These are phyloP conservation scores for Talaromyces sp. DNA, from an alignment of 2,329 filamentous ascomycete species.

Conservation along the genomic window DNA sequence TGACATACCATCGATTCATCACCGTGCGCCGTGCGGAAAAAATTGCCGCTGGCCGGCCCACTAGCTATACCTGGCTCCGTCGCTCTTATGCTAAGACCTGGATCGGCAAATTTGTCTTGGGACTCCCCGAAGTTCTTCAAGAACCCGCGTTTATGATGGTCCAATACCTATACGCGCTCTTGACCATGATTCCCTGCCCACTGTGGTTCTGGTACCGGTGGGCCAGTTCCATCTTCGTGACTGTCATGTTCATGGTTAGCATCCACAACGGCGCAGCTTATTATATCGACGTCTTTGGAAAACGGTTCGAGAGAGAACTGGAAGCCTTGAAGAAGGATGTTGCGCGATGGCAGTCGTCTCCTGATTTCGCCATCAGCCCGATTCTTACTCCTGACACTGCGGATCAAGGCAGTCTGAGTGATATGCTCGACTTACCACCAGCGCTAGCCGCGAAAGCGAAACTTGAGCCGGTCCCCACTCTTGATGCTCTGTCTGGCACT, in stretches of 20 bases:
- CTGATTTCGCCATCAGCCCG: constrained; percentile 27
- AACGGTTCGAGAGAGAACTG: constrained; percentile 91
- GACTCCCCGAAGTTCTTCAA: constrained; percentile 69
- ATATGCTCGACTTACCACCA: constrained; percentile 6
- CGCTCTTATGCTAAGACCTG: constrained; percentile 83
- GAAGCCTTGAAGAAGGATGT: constrained; percentile 86
- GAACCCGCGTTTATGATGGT: constrained; percentile 94
- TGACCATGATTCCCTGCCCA: constrained; percentile 92
- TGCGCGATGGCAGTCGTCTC: constrained; percentile 67
- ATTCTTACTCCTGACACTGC: constrained; percentile 21
- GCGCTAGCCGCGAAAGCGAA: constrained; percentile 20
- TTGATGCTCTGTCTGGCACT: constrained; percentile 25
- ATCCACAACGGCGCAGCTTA: constrained; percentile 96
- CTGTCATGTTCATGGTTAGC: constrained; percentile 84
- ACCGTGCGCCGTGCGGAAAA: constrained; percentile 91
- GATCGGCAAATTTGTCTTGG: constrained; percentile 80
- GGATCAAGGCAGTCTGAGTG: constrained; percentile 18
- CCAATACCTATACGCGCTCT: constrained; percentile 82
- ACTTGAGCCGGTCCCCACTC: constrained; percentile 31
- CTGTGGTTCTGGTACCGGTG: constrained; percentile 89
- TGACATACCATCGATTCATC: constrained; percentile 90
- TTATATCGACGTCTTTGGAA: constrained; percentile 98
- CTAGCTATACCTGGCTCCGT: constrained; percentile 95
- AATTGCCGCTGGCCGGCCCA: constrained; percentile 91
- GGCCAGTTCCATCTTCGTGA: constrained; percentile 71